These are phyloP conservation scores for Monosporozyma unispora DNA, from an alignment of 805 yeast genomes.

Conservation along the genomic window DNA sequence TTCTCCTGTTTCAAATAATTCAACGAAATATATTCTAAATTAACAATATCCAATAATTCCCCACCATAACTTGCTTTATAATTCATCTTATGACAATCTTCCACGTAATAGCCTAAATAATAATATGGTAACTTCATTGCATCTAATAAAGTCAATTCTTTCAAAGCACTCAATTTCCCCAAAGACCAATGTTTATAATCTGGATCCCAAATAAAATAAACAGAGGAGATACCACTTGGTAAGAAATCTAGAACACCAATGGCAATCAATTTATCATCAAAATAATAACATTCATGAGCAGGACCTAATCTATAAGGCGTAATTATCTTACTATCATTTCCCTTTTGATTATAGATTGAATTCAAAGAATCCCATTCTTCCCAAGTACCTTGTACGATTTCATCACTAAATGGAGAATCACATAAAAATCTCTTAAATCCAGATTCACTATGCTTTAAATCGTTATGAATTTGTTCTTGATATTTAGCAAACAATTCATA, in stretches of 20 bases:
- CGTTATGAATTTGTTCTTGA: constrained; percentile 64
- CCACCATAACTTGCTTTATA: constrained; percentile 78
- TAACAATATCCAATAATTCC: constrained; percentile 50
- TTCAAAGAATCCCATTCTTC: constrained; percentile 24
- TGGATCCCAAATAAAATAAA: constrained; percentile 85
- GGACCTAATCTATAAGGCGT: constrained; percentile 40
- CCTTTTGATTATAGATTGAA: constrained; percentile 1
- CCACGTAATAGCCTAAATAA: constrained; percentile 73
- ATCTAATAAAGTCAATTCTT: constrained; percentile 53
- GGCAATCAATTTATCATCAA: constrained; percentile 56
- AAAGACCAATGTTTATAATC: constrained; percentile 58
- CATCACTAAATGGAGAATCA: constrained; percentile 46
- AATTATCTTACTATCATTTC: too few relatives aligned
- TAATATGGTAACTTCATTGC: constrained; percentile 42
- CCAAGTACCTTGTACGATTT: constrained; percentile 16
- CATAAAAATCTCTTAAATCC: constrained; percentile 64
- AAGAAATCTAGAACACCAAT: constrained; percentile 69
- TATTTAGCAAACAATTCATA: constrained; percentile 55
- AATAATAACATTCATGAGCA: constrained; percentile 70
- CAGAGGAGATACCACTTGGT: constrained; percentile 70
- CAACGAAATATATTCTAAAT: constrained; percentile 34
- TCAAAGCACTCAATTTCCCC: constrained; percentile 69
- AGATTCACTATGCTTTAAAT: constrained; percentile 37
- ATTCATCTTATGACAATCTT: constrained; percentile 72
- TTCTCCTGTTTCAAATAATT: constrained; percentile 7